Evolutionary conservation across 225 moss, liverwort and hornwort species (phyloP).

Genomic region (Bryum argenteum): DNA sequence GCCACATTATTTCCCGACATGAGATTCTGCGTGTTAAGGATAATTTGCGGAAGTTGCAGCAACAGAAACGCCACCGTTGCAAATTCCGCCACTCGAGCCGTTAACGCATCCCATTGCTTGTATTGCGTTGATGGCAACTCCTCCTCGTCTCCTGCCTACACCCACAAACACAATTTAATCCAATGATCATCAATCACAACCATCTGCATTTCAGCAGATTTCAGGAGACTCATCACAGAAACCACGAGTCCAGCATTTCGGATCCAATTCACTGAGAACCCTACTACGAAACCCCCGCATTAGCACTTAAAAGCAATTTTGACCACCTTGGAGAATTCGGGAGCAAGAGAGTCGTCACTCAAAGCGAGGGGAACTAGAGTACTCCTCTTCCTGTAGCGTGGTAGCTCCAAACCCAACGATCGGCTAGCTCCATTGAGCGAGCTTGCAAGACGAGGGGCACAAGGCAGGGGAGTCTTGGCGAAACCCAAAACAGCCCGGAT

Average conservation of each 20-base stretch:
- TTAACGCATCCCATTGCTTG: conserved; percentile 62
- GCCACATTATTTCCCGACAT: conserved; percentile 61
- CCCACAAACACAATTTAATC: not conserved
- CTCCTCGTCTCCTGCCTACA: conserved; percentile 37
- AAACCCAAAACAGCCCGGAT: not conserved
- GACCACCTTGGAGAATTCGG: not conserved
- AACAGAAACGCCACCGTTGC: conserved; percentile 85
- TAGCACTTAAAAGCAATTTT: not conserved
- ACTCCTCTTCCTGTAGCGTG: not conserved
- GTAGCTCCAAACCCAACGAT: not conserved
- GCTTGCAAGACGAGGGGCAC: not conserved
- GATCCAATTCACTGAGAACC: not conserved
- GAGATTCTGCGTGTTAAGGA: conserved; percentile 78
- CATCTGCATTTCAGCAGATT: not conserved
- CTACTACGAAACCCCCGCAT: not conserved
- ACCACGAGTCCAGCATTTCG: not conserved
- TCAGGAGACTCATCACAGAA: not conserved
- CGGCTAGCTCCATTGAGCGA: not conserved
- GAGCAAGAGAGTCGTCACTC: not conserved
- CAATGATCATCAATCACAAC: not conserved
- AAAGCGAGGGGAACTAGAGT: not conserved
- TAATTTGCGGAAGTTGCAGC: conserved; percentile 83
- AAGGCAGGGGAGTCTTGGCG: not conserved
- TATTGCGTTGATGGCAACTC: conserved; percentile 32
- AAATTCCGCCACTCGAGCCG: conserved; percentile 68